Conservation (phyloP, 169 alveolate species). For the Theileria equi region DNA sequence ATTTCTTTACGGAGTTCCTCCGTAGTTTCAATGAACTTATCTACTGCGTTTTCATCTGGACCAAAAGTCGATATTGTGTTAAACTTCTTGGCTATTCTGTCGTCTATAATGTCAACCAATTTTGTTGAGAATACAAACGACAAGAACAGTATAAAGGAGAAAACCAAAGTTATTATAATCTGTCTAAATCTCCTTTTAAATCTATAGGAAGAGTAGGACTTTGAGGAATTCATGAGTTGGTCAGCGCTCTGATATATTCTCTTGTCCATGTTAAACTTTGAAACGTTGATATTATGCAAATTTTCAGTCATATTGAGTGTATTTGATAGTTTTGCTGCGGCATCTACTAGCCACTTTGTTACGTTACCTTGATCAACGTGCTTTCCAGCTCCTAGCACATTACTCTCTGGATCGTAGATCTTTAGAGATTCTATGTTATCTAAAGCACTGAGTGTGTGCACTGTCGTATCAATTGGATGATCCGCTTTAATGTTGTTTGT, state of each 20-base stretch:
- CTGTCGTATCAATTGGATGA: too few relatives aligned
- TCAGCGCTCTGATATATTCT: too few relatives aligned
- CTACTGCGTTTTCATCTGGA: neutral
- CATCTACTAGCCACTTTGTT: neutral
- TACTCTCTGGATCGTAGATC: neutral
- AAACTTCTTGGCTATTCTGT: constrained; percentile 3
- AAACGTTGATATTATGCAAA: neutral
- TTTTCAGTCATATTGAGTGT: neutral
- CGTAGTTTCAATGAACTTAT: constrained; percentile 9
- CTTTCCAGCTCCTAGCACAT: too few relatives aligned
- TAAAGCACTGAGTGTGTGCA: too few relatives aligned
- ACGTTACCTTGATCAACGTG: neutral
- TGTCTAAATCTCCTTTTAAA: neutral
- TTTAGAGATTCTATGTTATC: neutral
- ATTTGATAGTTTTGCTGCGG: neutral
- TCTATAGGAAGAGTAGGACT: too few relatives aligned
- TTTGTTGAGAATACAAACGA: neutral
- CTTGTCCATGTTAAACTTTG: too few relatives aligned
- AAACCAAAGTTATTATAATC: neutral
- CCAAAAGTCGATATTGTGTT: neutral
- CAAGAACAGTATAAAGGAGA: neutral
- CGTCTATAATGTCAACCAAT: constrained; percentile 1
- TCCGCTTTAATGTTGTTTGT: too few relatives aligned
- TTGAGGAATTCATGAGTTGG: too few relatives aligned
- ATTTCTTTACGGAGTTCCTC: constrained; percentile 32